These are phyloP conservation scores for Tricholomella constricta DNA, from an alignment of 768 basidiomycete species.

Conservation along the genomic window DNA sequence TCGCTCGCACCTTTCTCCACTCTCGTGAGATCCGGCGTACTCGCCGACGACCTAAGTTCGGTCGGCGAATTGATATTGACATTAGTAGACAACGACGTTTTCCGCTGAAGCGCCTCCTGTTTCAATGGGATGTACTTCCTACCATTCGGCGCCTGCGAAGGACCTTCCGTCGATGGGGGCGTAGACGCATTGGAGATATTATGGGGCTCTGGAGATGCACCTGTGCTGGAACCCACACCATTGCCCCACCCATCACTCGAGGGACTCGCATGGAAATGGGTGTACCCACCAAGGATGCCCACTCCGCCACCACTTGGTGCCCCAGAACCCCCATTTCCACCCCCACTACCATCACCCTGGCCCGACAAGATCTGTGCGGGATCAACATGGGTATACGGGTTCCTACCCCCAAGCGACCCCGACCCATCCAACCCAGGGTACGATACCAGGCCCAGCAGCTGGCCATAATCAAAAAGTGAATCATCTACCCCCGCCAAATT, in stretches of 20 bases:
- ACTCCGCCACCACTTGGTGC: constrained; percentile 18
- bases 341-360: constrained; percentile 23
- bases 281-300: constrained; percentile 47
- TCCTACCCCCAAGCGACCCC: constrained; percentile 31
- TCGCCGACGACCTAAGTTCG: constrained; percentile 57
- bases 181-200: constrained; percentile 71
- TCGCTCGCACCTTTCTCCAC: constrained; percentile 49
- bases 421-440: constrained; percentile 56
- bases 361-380: constrained; percentile 79
- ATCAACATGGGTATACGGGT: constrained; percentile 82
- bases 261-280: constrained; percentile 70
- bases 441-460: constrained; percentile 61
- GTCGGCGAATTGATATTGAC: constrained; percentile 27
- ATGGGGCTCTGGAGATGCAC: constrained; percentile 76
- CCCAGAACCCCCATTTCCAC: constrained; percentile 16
- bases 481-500: constrained; percentile 58
- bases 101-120: constrained; percentile 57
- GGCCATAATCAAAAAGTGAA: constrained; percentile 57
- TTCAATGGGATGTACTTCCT: constrained; percentile 72
- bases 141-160: constrained; percentile 30
- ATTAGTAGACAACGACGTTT: constrained; percentile 40
- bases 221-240: constrained; percentile 64
- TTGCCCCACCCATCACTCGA: constrained; percentile 84
- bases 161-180: constrained; percentile 66
- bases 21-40: constrained; percentile 63